Base-by-base conservation (phyloP, 495 filamentous ascomycete species). In the Podospora australis region DNA sequence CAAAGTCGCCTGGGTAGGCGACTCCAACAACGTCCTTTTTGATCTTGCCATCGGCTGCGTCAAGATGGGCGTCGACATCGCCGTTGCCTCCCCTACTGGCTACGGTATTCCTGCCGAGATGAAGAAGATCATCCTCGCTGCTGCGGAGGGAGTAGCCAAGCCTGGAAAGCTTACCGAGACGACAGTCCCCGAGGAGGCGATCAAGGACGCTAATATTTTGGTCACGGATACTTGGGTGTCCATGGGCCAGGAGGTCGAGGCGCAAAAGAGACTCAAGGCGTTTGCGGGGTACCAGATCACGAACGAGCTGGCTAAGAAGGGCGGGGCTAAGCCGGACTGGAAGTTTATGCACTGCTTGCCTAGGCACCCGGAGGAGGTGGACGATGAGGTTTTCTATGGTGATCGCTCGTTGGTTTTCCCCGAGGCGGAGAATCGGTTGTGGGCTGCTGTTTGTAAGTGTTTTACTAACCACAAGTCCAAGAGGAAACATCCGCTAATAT, bases 311-410 rank as follows among this genome's bases (percentile, higher is more conserved):
- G 92, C 88, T 2, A 74, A 83, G 68, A 75, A 81, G 36, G 92
- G 91, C 32, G 88, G 88, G 24, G 92, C 92, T 10, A 94, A 94
- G 63, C 74, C 84, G 25, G 74, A 76, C 49, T 98, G 92, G 92
- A 89, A 87, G 69, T 98, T 97, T 60, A 96, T 98, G 92, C 92
- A 98, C 74, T 98, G 92, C 63, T 67, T 98, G 43, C 92, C 92
- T n/a, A 78, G 92, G 43, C 90, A 98, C 56, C 79, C 76, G 0
- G 91, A 98, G 69, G 92, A 98, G 70, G 92, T 97, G 7, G 81
- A 79, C 45, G 90, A 98, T 63, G 90, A 88, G 57, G 90, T 98
- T 1, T 95, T 97, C 62, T 96, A 97, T 61, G 80, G 85, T 26
- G 66, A 72, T 0, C 76, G 84, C 54, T 90, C 83, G 24, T 68